phyloP scores from a whole-genome alignment of 371 early-diverging fungal species.

The Mortierella polycephala region DNA sequence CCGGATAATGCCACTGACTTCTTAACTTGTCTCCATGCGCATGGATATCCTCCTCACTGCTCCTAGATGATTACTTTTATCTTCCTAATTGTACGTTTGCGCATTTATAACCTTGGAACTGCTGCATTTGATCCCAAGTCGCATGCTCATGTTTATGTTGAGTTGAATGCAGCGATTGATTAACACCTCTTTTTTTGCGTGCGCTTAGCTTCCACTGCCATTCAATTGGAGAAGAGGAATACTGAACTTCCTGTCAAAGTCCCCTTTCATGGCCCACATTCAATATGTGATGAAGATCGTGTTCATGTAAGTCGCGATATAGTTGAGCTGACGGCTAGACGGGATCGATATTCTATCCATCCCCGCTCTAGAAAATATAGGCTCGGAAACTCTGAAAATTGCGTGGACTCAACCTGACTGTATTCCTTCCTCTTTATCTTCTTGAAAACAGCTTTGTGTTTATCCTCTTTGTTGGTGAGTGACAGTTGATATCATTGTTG shows the following conservation, averaged over 20 bases:
- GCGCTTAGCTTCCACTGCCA: conserved; percentile 66
- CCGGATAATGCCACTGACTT: too few relatives aligned
- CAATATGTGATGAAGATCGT: conserved; percentile 66
- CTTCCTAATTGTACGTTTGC: conserved; percentile 48
- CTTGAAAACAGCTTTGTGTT: conserved; percentile 65
- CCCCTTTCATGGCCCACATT: conserved; percentile 60
- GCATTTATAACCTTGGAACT: background rate
- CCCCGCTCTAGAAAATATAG: too few relatives aligned
- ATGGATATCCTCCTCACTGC: too few relatives aligned
- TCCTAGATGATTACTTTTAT: conserved; percentile 53
- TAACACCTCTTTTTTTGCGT: background rate
- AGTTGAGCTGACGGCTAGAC: background rate
- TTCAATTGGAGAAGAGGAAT: conserved; percentile 68
- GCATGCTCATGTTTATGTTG: background rate
- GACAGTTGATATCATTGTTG: conserved; percentile 58
- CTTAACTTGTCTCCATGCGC: too few relatives aligned
- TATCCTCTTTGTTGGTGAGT: conserved; percentile 70
- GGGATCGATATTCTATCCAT: too few relatives aligned
- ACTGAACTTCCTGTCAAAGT: conserved; percentile 63
- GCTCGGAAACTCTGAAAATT: background rate
- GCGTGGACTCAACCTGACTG: background rate
- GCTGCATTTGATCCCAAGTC: conserved; percentile 9
- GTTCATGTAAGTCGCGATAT: conserved; percentile 62
- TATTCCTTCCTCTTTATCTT: background rate
- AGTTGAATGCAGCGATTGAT: background rate